Evolutionary conservation across 805 yeast genomes (phyloP).

Genomic region (Hemisphaericaspora nanyangensis): DNA sequence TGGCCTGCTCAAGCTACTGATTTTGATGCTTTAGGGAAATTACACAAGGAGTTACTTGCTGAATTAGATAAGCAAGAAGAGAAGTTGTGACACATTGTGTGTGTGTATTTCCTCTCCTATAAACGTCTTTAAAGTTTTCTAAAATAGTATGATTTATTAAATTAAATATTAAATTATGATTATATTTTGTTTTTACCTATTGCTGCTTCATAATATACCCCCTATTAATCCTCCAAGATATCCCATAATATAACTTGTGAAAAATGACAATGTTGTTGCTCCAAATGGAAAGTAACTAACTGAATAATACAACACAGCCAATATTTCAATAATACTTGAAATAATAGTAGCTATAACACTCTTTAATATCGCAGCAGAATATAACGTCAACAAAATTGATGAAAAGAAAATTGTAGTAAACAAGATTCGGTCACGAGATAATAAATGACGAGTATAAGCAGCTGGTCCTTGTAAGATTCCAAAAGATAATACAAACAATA

Average conservation of each 20-base stretch:
- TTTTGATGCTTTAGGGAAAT: slow-evolving; percentile 63
- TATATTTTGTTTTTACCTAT: too few species aligned
- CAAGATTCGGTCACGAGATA: slow-evolving; percentile 71
- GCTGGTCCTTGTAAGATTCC: slow-evolving; percentile 91
- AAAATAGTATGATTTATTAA: background rate
- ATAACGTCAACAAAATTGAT: slow-evolving; percentile 74
- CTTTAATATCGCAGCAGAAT: slow-evolving; percentile 64
- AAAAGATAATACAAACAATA: slow-evolving; percentile 82
- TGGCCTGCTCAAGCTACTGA: slow-evolving; percentile 92
- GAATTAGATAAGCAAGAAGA: slow-evolving; percentile 9
- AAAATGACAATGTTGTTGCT: slow-evolving; percentile 61
- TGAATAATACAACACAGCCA: slow-evolving; percentile 88
- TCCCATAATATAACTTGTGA: slow-evolving; percentile 42
- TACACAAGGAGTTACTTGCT: slow-evolving; percentile 53
- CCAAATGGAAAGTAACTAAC: slow-evolving; percentile 96
- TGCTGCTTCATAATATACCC: slow-evolving; percentile 20
- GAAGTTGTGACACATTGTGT: slow-evolving; percentile 9
- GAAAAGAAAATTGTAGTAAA: slow-evolving; percentile 78
- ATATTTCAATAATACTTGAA: slow-evolving; percentile 69
- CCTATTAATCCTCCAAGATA: slow-evolving; percentile 48
- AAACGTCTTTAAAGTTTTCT: background rate
- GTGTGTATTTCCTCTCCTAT: background rate
- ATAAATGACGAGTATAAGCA: slow-evolving; percentile 69
- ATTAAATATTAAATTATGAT: background rate
- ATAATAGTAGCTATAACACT: slow-evolving; percentile 73